phyloP scores from a whole-genome alignment of 768 basidiomycete species.

The Suillus clintonianus region DNA sequence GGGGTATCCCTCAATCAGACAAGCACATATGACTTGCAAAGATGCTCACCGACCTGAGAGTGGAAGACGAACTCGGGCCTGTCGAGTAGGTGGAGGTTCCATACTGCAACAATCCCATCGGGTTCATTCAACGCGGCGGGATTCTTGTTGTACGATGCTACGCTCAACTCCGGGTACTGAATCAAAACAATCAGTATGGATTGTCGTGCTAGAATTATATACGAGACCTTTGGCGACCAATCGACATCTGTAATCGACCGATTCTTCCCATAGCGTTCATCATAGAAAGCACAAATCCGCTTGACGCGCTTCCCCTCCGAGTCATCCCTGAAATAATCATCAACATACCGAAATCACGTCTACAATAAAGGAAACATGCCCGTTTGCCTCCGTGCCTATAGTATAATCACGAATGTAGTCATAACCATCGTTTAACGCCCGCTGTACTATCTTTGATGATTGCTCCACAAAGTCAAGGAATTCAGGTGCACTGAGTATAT shows the following conservation, averaged over 20 bases:
- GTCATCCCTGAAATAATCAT: slow-evolving; percentile 63
- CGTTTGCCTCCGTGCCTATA: slow-evolving; percentile 80
- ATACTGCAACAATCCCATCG: slow-evolving; percentile 94
- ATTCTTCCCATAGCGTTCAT: slow-evolving; percentile 89
- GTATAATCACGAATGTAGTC: slow-evolving; percentile 98
- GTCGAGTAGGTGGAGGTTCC: slow-evolving; percentile 95
- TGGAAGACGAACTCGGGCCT: slow-evolving; percentile 98
- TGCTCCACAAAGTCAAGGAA: slow-evolving; percentile 94
- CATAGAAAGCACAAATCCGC: slow-evolving; percentile 91
- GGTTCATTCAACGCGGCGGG: slow-evolving; percentile 92
- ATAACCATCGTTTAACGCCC: slow-evolving; percentile 93
- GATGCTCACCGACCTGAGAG: slow-evolving; percentile 72
- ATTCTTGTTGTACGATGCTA: slow-evolving; percentile 98
- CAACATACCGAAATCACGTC: not conserved
- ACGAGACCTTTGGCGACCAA: slow-evolving; percentile 90
- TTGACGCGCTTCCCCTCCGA: slow-evolving; percentile 89
- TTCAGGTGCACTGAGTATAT: slow-evolving; percentile 84
- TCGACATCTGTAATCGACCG: slow-evolving; percentile 95
- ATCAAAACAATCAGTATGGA: slow-evolving; percentile 4
- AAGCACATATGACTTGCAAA: not conserved
- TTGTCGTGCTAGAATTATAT: not conserved
- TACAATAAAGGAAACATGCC: slow-evolving; percentile 50
- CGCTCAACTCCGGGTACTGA: slow-evolving; percentile 93
- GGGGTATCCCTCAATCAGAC: slow-evolving; percentile 8
- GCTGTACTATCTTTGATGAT: slow-evolving; percentile 92